These are phyloP conservation scores for Pythium dissimile DNA, from an alignment of 352 stramenopile species.

Conservation along the genomic window DNA sequence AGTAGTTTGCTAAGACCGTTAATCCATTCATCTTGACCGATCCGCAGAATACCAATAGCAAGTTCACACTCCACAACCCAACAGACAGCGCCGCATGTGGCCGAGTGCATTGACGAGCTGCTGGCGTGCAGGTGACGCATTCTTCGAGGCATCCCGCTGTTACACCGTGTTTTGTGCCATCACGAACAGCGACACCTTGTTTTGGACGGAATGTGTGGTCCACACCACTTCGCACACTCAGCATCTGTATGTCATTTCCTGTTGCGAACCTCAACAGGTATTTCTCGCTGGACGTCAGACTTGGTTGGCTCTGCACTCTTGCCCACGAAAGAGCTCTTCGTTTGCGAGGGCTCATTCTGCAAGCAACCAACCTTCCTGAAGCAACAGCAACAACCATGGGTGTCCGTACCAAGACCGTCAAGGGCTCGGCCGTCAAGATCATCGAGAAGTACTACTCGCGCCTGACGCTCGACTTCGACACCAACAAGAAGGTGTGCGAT, in stretches of 20 bases:
- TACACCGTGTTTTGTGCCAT: conserved; percentile 5
- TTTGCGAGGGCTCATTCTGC: conserved; percentile 10
- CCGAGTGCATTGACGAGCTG: too few relatives aligned
- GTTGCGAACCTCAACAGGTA: neutral
- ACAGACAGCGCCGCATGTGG: too few relatives aligned
- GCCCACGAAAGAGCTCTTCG: too few relatives aligned
- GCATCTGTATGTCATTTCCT: neutral
- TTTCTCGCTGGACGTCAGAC: neutral
- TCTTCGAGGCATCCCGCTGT: neutral
- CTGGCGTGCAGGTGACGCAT: too few relatives aligned
- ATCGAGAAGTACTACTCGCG: conserved; percentile 99
- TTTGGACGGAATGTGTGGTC: neutral
- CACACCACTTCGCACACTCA: neutral
- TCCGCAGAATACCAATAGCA: too few relatives aligned
- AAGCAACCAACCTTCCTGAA: conserved; percentile 15
- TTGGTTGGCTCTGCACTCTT: conserved; percentile 24
- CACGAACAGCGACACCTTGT: too few relatives aligned
- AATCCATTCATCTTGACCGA: too few relatives aligned
- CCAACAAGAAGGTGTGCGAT: conserved; percentile 98
- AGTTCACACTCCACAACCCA: too few relatives aligned
- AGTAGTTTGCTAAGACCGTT: too few relatives aligned
- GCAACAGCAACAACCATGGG: conserved; percentile 84
- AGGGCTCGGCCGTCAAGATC: conserved; percentile 99
- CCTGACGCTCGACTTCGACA: conserved; percentile 99
- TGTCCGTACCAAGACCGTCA: conserved; percentile 99